Percentiles rank a stretch among this genome's conserved stretches.
Conservation (phyloP, 257 asterid genomes). For the Solanum appendiculatum region DNA sequence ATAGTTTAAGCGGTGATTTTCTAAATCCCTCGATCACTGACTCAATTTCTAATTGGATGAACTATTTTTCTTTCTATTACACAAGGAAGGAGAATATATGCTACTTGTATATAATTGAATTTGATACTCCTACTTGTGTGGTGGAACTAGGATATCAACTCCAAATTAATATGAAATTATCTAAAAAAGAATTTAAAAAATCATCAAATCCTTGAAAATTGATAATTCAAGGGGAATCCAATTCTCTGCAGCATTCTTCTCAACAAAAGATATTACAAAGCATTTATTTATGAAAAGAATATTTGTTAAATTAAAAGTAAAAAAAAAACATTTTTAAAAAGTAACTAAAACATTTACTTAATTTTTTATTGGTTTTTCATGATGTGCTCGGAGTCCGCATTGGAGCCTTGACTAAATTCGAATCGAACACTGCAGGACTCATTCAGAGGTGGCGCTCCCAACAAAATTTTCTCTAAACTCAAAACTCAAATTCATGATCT, state of each 20-base stretch:
- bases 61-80: too few species aligned
- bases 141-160: background rate
- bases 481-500: too few species aligned
- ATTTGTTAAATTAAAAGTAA: background rate
- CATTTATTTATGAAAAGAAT: background rate
- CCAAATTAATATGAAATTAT: background rate
- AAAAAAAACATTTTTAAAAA: background rate
- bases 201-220: background rate
- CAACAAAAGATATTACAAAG: background rate
- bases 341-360: background rate
- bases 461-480: too few species aligned
- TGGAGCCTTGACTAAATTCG: too few species aligned
- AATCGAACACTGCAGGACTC: too few species aligned
- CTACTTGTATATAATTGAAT: background rate
- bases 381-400: too few species aligned
- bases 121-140: background rate
- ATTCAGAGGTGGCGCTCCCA: too few species aligned
- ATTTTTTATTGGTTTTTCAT: too few species aligned
- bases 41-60: too few species aligned
- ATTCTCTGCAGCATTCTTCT: background rate
- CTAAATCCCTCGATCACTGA: too few species aligned
- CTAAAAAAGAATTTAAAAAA: too few species aligned
- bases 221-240: background rate
- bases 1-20: too few species aligned
- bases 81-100: background rate